A percentile compares a stretch with the other conserved stretches of the same genome.
Conservation (phyloP, 2,329 filamentous ascomycete genomes). For the Trichoderma harzianum region DNA sequence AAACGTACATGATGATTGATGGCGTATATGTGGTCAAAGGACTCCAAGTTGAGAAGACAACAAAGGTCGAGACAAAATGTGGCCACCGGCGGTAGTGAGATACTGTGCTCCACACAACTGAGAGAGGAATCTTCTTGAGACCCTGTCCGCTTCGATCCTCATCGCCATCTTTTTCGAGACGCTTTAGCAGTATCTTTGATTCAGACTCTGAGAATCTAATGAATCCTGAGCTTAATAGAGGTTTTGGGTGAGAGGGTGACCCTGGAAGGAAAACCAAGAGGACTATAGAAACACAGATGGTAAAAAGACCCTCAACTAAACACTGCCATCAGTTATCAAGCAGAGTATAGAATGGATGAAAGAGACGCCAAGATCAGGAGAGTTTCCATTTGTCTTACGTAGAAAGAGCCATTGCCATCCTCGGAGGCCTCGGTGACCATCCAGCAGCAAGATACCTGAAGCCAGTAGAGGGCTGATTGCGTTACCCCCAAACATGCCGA, state of each 20-base stretch:
- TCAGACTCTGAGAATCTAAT: neutral
- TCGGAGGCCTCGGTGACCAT: constrained; percentile 40
- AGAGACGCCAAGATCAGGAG: neutral
- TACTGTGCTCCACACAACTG: constrained; percentile 42
- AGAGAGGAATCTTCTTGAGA: constrained; percentile 34
- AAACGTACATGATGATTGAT: constrained; percentile 38
- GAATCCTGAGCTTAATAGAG: constrained; percentile 29
- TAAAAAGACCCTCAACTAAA: constrained; percentile 42
- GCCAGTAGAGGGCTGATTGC: constrained; percentile 39
- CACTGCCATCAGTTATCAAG: constrained; percentile 26
- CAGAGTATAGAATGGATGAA: neutral
- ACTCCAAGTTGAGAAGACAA: constrained; percentile 51
- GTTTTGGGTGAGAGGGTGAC: constrained; percentile 38
- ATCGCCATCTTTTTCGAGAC: neutral
- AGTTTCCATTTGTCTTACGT: neutral
- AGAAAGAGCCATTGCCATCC: constrained; percentile 59
- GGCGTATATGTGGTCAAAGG: constrained; percentile 51
- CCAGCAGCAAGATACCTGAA: constrained; percentile 48
- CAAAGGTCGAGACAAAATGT: constrained; percentile 47
- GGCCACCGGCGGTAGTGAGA: constrained; percentile 45
- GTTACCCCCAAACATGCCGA: constrained; percentile 51
- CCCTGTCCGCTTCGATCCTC: constrained; percentile 19
- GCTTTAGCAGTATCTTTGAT: neutral
- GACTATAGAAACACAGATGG: constrained; percentile 37
- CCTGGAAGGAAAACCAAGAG: constrained; percentile 43